These are phyloP conservation scores for Xylariaceae sp. DNA, from an alignment of 2,329 filamentous ascomycete species.

Conservation along the genomic window DNA sequence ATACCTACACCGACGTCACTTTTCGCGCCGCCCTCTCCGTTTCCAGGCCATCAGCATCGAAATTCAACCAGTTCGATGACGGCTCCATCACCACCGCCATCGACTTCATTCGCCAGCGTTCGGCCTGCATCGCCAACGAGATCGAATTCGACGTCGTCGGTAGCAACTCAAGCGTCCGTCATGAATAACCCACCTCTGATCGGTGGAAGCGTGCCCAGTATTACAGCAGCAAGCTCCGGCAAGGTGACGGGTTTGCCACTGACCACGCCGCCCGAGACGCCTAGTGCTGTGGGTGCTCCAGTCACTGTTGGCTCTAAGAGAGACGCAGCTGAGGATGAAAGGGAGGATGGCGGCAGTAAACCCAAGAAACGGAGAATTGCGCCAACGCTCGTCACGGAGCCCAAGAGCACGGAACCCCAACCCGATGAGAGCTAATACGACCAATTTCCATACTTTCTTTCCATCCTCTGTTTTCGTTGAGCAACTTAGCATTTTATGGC, in stretches of 20 bases:
- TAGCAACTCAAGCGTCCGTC: slow-evolving; percentile 64
- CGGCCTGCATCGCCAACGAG: slow-evolving; percentile 75
- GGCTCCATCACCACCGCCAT: slow-evolving; percentile 54
- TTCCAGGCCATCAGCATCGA: slow-evolving; percentile 52
- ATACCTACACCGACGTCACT: slow-evolving; percentile 65
- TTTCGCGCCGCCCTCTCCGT: slow-evolving; percentile 60
- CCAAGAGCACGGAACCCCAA: no score
- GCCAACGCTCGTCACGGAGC: slow-evolving; percentile 53
- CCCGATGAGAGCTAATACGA: no score
- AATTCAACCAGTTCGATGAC: slow-evolving; percentile 55
- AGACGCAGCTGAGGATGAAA: slow-evolving; percentile 53
- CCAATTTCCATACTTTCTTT: no score
- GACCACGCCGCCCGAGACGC: slow-evolving; percentile 88
- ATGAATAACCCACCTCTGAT: slow-evolving; percentile 77
- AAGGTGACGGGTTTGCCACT: slow-evolving; percentile 65
- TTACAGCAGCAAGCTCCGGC: slow-evolving; percentile 69
- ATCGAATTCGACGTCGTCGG: slow-evolving; percentile 81
- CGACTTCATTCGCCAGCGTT: slow-evolving; percentile 55
- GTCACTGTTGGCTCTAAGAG: slow-evolving; percentile 49
- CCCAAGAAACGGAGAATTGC: slow-evolving; percentile 69
- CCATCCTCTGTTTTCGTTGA: no score
- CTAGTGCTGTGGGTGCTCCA: slow-evolving; percentile 57
- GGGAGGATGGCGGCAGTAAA: slow-evolving; percentile 45
- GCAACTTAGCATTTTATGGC: slow-evolving; percentile 12
- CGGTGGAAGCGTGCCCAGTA: slow-evolving; percentile 69